These are phyloP conservation scores for Agrocybe praecox DNA, from an alignment of 768 basidiomycete genomes.

Conservation along the genomic window DNA sequence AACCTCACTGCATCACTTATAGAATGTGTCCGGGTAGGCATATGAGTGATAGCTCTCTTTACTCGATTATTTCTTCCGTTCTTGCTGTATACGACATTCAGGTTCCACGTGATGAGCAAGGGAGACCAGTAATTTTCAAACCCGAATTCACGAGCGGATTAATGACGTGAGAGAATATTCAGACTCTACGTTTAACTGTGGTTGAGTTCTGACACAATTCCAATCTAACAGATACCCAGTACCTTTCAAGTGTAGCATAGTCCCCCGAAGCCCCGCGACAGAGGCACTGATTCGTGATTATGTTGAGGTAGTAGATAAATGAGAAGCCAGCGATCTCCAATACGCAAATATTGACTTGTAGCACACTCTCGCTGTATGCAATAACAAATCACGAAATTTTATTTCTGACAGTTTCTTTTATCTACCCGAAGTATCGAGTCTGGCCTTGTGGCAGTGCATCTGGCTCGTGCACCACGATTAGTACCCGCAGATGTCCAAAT, in stretches of 20 bases:
- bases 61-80: constrained; percentile 13
- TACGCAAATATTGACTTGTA: no score
- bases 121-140: constrained; percentile 3
- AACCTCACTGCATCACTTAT: background rate
- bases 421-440: no score
- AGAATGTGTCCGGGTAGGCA: constrained; percentile 21
- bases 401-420: no score
- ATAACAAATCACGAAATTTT: no score
- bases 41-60: constrained; percentile 17
- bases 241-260: constrained; percentile 8
- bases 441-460: no score
- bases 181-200: background rate
- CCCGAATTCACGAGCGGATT: constrained; percentile 2
- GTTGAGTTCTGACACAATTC: no score
- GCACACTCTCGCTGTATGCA: no score
- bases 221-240: constrained; percentile 1
- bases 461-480: no score
- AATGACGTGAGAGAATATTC: background rate
- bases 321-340: no score
- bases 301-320: background rate
- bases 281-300: background rate
- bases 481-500: no score
- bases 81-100: constrained; percentile 17
- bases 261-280: background rate
- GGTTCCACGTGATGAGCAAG: constrained; percentile 11